These are phyloP conservation scores for Solanum appendiculatum DNA, from an alignment of 257 asterid genomes.

Conservation along the genomic window DNA sequence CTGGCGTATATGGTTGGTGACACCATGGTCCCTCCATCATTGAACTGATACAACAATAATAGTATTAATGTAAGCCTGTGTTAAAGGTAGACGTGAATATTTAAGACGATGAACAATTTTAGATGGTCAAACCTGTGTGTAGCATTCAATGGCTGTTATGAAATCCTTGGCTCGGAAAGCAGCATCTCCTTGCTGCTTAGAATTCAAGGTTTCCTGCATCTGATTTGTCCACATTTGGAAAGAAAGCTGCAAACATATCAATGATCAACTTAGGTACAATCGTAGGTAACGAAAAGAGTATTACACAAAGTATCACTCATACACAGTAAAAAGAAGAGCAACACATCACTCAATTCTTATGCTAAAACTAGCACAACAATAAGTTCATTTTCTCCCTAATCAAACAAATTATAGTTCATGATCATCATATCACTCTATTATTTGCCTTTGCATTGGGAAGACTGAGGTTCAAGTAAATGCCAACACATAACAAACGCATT, in stretches of 20 bases:
- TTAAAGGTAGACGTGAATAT: not conserved
- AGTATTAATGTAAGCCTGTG: not conserved
- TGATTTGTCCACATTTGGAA: slow-evolving; percentile 96
- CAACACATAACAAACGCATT: not conserved
- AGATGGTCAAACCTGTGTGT: slow-evolving; percentile 45
- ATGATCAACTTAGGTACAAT: not conserved
- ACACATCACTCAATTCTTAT: not conserved
- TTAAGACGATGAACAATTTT: not conserved
- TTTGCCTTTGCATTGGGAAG: not conserved
- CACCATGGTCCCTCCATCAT: slow-evolving; percentile 86
- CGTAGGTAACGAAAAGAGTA: not conserved
- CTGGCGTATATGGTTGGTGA: slow-evolving; percentile 79
- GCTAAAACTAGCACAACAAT: not conserved
- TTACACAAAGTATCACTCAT: not conserved
- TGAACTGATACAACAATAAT: slow-evolving; percentile 31
- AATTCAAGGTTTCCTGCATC: slow-evolving; percentile 85
- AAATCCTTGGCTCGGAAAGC: slow-evolving; percentile 89
- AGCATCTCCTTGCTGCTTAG: slow-evolving; percentile 89
- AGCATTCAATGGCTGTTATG: slow-evolving; percentile 65
- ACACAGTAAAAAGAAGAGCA: not conserved
- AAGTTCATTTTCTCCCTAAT: not conserved
- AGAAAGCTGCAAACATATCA: slow-evolving; percentile 56
- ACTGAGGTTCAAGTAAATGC: not conserved
- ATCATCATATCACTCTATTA: not conserved
- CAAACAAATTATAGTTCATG: not conserved